A percentile compares a stretch with the other conserved stretches of the same genome.
These are phyloP conservation scores for Pythium brassicae DNA, from an alignment of 352 stramenopile genomes.

Conservation along the genomic window DNA sequence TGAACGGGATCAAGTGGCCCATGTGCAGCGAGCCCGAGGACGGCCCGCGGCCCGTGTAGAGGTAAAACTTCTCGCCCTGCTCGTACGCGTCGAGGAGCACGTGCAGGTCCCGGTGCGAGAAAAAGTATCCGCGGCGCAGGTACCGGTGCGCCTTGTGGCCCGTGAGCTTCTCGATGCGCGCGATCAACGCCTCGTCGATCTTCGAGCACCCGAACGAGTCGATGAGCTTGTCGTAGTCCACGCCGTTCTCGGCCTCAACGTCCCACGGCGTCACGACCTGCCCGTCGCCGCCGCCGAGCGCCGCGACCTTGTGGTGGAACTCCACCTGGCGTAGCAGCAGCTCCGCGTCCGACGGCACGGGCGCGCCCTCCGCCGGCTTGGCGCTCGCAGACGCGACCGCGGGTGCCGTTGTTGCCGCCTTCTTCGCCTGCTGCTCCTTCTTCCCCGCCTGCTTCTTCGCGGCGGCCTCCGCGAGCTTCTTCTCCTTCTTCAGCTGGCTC, in stretches of 20 bases:
- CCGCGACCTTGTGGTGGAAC: conserved; percentile 66
- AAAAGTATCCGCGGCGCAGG: conserved; percentile 98
- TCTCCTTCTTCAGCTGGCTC: conserved; percentile 87
- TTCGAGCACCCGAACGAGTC: conserved; percentile 96
- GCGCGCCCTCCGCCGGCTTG: conserved; percentile 55
- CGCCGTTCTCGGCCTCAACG: conserved; percentile 92
- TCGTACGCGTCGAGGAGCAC: conserved; percentile 95
- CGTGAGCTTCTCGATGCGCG: conserved; percentile 95
- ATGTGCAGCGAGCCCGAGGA: conserved; percentile 98
- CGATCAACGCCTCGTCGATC: conserved; percentile 92
- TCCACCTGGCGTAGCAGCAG: conserved; percentile 67
- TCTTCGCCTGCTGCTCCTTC: conserved; percentile 31
- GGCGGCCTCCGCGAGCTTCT: conserved; percentile 63
- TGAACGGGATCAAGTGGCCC: conserved; percentile 99
- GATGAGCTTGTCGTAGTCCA: conserved; percentile 99
- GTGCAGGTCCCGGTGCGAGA: conserved; percentile 98
- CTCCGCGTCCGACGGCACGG: conserved; percentile 49
- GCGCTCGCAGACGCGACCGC: conserved; percentile 49
- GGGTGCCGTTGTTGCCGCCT: conserved; percentile 48
- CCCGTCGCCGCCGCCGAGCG: conserved; percentile 37
- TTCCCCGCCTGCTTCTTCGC: conserved; percentile 33
- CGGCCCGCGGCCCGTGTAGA: conserved; percentile 99
- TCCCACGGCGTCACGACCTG: conserved; percentile 93
- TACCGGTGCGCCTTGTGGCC: conserved; percentile 94
- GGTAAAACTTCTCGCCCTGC: conserved; percentile 96